A percentile compares a stretch with the other conserved stretches of the same genome.
phyloP scores from a whole-genome alignment of 2,329 filamentous ascomycete species.

The Aspergillus hortae region DNA sequence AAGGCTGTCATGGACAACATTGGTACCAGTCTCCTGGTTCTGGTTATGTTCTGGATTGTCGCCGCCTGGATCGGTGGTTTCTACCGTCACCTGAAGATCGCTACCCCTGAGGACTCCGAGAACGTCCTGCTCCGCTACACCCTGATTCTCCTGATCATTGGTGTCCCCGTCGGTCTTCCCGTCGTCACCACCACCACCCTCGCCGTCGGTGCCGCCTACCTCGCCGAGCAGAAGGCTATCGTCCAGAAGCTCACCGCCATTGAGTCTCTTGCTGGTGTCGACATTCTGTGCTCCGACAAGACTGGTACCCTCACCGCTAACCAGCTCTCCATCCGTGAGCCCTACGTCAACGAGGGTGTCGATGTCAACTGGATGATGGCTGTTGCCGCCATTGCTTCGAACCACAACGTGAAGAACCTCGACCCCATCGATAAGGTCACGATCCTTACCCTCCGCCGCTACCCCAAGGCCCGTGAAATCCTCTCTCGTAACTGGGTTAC shows the following conservation, averaged over 20 bases:
- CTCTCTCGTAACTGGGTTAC: constrained; percentile 71
- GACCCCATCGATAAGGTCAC: constrained; percentile 79
- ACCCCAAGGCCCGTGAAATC: constrained; percentile 74
- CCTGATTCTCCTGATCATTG: constrained; percentile 69
- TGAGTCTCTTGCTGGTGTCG: constrained; percentile 70
- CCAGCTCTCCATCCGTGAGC: constrained; percentile 72
- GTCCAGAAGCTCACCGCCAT: constrained; percentile 78
- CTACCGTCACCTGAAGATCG: constrained; percentile 66
- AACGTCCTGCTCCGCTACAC: constrained; percentile 66
- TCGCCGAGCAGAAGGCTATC: constrained; percentile 74
- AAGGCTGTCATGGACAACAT: constrained; percentile 83
- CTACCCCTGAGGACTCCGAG: constrained; percentile 49
- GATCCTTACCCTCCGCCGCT: constrained; percentile 70
- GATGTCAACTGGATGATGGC: constrained; percentile 85
- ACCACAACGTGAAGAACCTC: constrained; percentile 74
- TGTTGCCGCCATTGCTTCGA: constrained; percentile 71
- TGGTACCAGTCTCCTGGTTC: constrained; percentile 67
- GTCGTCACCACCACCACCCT: constrained; percentile 76
- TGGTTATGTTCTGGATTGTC: constrained; percentile 75
- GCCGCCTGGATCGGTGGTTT: constrained; percentile 74
- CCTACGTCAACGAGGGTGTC: constrained; percentile 71
- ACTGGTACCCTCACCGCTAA: constrained; percentile 63
- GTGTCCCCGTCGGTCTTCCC: constrained; percentile 75
- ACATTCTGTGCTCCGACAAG: constrained; percentile 79
- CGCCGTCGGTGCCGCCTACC: constrained; percentile 72